A percentile compares a stretch with the other conserved stretches of the same genome.
These are phyloP conservation scores for Eucalyptus shirleyi DNA, from an alignment of 345 rosid species.

Conservation along the genomic window DNA sequence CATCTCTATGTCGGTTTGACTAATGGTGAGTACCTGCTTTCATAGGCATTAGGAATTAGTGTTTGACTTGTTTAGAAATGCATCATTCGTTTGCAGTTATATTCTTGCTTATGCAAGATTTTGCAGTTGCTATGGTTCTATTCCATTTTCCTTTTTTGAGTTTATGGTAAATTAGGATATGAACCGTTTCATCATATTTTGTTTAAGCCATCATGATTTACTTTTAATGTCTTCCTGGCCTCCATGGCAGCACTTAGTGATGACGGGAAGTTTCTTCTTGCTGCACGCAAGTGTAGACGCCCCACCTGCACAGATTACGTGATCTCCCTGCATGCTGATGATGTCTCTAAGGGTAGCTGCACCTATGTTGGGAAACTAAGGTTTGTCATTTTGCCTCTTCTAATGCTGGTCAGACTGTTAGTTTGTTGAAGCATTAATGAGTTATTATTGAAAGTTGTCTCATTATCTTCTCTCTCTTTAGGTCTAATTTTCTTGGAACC, in stretches of 20 bases:
- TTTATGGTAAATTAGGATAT: not conserved
- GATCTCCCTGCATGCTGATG: slow-evolving; percentile 56
- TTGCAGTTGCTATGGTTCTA: not conserved
- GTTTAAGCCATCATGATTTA: not conserved
- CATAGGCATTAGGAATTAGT: not conserved
- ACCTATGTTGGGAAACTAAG: slow-evolving; percentile 82
- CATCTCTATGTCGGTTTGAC: slow-evolving; percentile 66
- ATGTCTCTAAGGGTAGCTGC: slow-evolving; percentile 63
- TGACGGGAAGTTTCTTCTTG: slow-evolving; percentile 93
- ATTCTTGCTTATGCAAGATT: not conserved
- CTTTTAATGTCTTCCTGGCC: not conserved
- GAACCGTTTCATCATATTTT: not conserved
- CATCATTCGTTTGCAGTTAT: not conserved
- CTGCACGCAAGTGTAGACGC: slow-evolving; percentile 69
- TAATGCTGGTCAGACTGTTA: not conserved
- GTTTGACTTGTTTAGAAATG: not conserved
- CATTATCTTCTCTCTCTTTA: not conserved
- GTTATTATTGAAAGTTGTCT: not conserved
- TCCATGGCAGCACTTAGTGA: slow-evolving; percentile 50
- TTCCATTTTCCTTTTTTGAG: not conserved
- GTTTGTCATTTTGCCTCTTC: slow-evolving; percentile 7
- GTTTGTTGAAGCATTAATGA: not conserved
- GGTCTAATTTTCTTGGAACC: slow-evolving; percentile 92
- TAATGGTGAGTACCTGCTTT: slow-evolving; percentile 32
- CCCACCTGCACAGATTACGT: slow-evolving; percentile 85